Evolutionary conservation across 1,284 basidiomycete genomes (phyloP).

Genomic region (Moesziomyces sp.): DNA sequence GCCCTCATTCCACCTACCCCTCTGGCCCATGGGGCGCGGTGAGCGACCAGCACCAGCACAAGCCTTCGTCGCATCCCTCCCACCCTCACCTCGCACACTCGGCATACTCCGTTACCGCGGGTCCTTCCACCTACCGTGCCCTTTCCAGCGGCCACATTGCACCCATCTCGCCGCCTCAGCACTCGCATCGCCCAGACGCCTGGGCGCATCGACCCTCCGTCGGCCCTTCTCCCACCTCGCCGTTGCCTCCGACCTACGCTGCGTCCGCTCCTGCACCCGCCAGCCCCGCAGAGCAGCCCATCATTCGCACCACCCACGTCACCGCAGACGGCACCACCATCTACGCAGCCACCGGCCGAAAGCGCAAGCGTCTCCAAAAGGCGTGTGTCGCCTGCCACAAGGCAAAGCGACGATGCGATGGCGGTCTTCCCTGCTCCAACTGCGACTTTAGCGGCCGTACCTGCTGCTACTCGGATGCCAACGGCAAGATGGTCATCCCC

Average conservation of each 20-base stretch:
- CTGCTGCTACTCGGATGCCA: slow-evolving; percentile 68
- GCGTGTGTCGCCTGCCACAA: slow-evolving; percentile 66
- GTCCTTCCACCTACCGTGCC: slow-evolving; percentile 47
- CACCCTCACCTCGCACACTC: slow-evolving; percentile 34
- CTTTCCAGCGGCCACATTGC: slow-evolving; percentile 33
- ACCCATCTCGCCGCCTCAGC: slow-evolving; percentile 9
- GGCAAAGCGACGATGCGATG: slow-evolving; percentile 71
- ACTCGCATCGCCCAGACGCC: slow-evolving; percentile 15
- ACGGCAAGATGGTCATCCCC: slow-evolving; percentile 52
- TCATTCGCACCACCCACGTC: slow-evolving; percentile 44
- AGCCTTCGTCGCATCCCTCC: slow-evolving; percentile 10
- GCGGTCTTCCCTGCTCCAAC: slow-evolving; percentile 71
- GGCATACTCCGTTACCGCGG: slow-evolving; percentile 35
- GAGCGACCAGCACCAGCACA: slow-evolving; percentile 29
- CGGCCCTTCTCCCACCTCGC: slow-evolving; percentile 16
- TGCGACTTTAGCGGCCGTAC: slow-evolving; percentile 69
- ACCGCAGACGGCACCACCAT: slow-evolving; percentile 50
- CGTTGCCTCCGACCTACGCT: slow-evolving; percentile 28
- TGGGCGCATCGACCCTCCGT: slow-evolving; percentile 23
- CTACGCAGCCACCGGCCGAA: slow-evolving; percentile 56
- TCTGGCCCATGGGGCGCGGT: slow-evolving; percentile 27
- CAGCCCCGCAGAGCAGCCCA: slow-evolving; percentile 24
- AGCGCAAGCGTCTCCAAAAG: slow-evolving; percentile 63
- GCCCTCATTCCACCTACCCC: slow-evolving; percentile 29
- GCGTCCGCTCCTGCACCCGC: slow-evolving; percentile 7